These are phyloP conservation scores for Conoideocrella luteorostrata DNA, from an alignment of 2,329 filamentous ascomycete species.

Conservation along the genomic window DNA sequence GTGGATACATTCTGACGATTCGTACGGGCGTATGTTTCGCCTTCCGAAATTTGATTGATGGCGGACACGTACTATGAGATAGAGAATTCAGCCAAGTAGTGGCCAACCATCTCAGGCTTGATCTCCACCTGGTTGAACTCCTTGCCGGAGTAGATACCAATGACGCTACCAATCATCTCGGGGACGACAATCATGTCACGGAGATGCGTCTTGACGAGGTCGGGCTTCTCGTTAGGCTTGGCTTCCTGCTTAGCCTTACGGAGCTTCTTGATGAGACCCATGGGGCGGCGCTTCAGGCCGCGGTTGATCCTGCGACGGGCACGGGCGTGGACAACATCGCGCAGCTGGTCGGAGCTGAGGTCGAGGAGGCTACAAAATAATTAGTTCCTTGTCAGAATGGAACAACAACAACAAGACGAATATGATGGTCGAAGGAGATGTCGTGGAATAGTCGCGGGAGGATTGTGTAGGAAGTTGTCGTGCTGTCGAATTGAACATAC, in stretches of 20 bases:
- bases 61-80: constrained; percentile 95
- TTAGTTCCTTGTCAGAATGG: constrained; percentile 17
- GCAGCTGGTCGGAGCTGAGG: constrained; percentile 96
- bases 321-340: constrained; percentile 98
- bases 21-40: neutral
- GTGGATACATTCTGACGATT: constrained; percentile 17
- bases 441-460: neutral
- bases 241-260: constrained; percentile 99
- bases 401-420: neutral
- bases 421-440: neutral
- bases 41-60: neutral
- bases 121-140: constrained; percentile 99
- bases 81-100: constrained; percentile 98
- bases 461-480: neutral
- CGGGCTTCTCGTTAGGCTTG: constrained; percentile 99
- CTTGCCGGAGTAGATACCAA: constrained; percentile 99
- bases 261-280: constrained; percentile 99
- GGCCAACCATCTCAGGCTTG: constrained; percentile 99
- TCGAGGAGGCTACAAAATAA: constrained; percentile 73
- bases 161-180: constrained; percentile 98
- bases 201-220: constrained; percentile 98
- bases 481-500: constrained; percentile 52
- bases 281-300: constrained; percentile 98
- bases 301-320: constrained; percentile 99
- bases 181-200: constrained; percentile 99